These are phyloP conservation scores for Gomphus bonarii DNA, from an alignment of 1,284 basidiomycete species.

Conservation along the genomic window DNA sequence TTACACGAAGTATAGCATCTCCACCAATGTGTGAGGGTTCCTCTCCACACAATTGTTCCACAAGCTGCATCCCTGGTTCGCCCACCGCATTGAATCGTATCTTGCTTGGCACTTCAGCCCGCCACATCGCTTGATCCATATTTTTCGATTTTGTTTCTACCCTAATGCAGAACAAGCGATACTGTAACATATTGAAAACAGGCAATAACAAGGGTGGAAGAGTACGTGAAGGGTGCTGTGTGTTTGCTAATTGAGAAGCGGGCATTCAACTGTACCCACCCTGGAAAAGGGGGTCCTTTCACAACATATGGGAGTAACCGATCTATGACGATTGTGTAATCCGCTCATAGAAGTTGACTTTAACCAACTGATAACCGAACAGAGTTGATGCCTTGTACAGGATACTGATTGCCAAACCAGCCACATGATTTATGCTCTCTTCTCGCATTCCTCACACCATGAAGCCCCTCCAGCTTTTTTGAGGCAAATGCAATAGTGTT, in stretches of 20 bases:
- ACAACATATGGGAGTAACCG: no score
- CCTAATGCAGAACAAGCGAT: conserved; percentile 58
- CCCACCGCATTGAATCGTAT: conserved; percentile 55
- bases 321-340: no score
- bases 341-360: no score
- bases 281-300: no score
- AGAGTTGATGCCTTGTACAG: no score
- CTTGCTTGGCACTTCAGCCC: conserved; percentile 44
- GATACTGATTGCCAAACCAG: no score
- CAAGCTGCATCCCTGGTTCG: conserved; percentile 50
- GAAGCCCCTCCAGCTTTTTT: no score
- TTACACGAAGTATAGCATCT: conserved; percentile 57
- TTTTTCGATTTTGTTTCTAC: conserved; percentile 46
- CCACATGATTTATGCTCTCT: no score
- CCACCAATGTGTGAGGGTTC: conserved; percentile 39
- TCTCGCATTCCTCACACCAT: no score
- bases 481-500: no score
- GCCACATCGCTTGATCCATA: conserved; percentile 36
- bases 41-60: conserved; percentile 31
- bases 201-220: conserved; percentile 40
- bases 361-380: no score
- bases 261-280: no score
- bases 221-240: conserved; percentile 22
- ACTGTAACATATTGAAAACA: conserved; percentile 66
- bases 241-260: conserved; percentile 9